These are phyloP conservation scores for Trametopsis cervina DNA, from an alignment of 768 basidiomycete species.

Conservation along the genomic window DNA sequence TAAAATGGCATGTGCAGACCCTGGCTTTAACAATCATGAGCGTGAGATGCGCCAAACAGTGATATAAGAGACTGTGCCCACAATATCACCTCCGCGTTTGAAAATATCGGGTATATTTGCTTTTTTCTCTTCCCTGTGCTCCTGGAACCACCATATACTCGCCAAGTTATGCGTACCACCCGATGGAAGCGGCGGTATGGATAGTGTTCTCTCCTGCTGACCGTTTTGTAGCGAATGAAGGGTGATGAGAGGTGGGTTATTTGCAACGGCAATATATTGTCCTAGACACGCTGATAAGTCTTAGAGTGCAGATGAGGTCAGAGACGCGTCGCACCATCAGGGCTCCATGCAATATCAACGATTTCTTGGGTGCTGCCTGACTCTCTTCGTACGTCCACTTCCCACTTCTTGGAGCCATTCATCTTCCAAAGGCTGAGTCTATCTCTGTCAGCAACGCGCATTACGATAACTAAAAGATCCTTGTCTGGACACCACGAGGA, in stretches of 20 bases:
- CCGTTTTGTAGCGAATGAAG: slow-evolving; percentile 81
- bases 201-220: slow-evolving; percentile 40
- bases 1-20: slow-evolving; percentile 67
- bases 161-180: slow-evolving; percentile 28
- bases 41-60: background rate
- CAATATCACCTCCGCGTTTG: slow-evolving; percentile 57
- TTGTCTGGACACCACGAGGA: slow-evolving; percentile 83
- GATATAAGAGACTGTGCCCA: slow-evolving; percentile 27
- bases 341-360: slow-evolving; percentile 70
- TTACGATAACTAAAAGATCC: slow-evolving; percentile 65
- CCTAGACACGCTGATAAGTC: slow-evolving; percentile 29
- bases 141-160: slow-evolving; percentile 70
- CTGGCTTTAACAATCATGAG: slow-evolving; percentile 47
- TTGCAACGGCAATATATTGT: slow-evolving; percentile 58
- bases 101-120: slow-evolving; percentile 69
- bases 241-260: slow-evolving; percentile 59
- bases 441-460: slow-evolving; percentile 60
- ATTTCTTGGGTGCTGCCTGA: slow-evolving; percentile 39
- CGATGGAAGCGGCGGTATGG: slow-evolving; percentile 23
- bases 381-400: slow-evolving; percentile 52
- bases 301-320: too few species aligned
- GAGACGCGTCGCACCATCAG: slow-evolving; percentile 51
- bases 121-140: slow-evolving; percentile 33
- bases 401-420: slow-evolving; percentile 78
- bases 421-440: slow-evolving; percentile 75